Evolutionary conservation across 768 basidiomycete species (phyloP), one percentile per base, ranked within the genome.

Genomic region (Cyclocybe aegerita): DNA sequence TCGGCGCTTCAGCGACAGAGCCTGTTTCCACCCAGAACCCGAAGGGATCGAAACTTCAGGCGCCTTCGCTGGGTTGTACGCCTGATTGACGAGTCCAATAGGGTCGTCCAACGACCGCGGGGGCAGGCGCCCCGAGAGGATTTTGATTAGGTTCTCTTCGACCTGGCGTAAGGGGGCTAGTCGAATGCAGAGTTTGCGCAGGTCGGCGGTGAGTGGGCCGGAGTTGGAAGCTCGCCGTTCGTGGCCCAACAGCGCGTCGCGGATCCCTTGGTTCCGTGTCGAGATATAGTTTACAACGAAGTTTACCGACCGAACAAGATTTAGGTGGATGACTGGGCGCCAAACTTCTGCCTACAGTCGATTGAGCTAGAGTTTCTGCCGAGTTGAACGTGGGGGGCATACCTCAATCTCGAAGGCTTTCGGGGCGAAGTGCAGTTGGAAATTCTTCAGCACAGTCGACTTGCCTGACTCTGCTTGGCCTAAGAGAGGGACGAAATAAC

Each of bases 401-500:
- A 76, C 75, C 67, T 86, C 83, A 2, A 76, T 72, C 37, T 74
- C 67, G 55, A 86, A 83, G 1, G 82, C 75, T 52, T 76, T 75
- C 0, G 85, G 84, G 7, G 81, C 74, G 53, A 81, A 83, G 39
- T 77, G 71, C 30, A 85, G 70, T 58, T 85, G 81, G 55, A 85
- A 82, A 60, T 83, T 83, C 69, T 85, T 85, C 39, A 86, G 65
- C 29, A 83, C 73, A 0, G 85, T 85, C 0, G 82, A 83, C 61
- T 86, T 86, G 30, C 85, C 85, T 5, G 82, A 81, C 67, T 85
- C 83, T 31, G 83, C 80, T 63, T 85, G 85, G 42, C 84, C 83
- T 85, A 52, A 30, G 40, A 38, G 39, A 9, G 17, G 36, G 14
- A 17, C 35, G 30, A 23, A 30, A 16, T 31, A 30, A 42, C 48